These are phyloP conservation scores for Helminthosporium solani DNA, from an alignment of 2,329 filamentous ascomycete species.

Conservation along the genomic window DNA sequence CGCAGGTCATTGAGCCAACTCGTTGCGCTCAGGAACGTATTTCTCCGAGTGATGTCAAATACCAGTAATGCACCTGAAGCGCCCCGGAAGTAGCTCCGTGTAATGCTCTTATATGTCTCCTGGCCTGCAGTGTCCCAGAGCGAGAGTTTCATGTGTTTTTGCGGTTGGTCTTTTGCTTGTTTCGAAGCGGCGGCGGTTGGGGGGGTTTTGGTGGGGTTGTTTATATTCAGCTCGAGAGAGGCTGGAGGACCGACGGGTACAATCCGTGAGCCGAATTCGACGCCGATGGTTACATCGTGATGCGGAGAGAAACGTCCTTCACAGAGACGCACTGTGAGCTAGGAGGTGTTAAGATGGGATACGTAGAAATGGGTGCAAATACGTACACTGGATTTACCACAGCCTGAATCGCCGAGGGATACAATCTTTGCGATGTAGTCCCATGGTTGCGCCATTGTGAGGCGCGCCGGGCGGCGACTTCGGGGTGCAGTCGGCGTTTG, in stretches of 20 bases:
- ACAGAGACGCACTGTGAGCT: constrained; percentile 91
- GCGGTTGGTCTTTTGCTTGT: constrained; percentile 40
- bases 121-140: constrained; percentile 97
- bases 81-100: constrained; percentile 88
- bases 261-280: constrained; percentile 92
- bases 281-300: constrained; percentile 96
- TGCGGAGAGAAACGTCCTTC: constrained; percentile 92
- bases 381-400: constrained; percentile 78
- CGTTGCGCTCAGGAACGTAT: constrained; percentile 84
- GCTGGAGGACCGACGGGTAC: constrained; percentile 86
- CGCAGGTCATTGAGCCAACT: constrained; percentile 93
- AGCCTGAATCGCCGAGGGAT: constrained; percentile 94
- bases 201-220: constrained; percentile 46
- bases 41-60: constrained; percentile 85
- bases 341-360: constrained; percentile 15
- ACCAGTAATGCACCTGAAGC: constrained; percentile 78
- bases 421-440: constrained; percentile 99
- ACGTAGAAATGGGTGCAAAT: neutral
- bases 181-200: constrained; percentile 23
- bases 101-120: constrained; percentile 97
- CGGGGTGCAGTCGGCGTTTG: constrained; percentile 8
- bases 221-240: constrained; percentile 58
- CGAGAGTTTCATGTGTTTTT: constrained; percentile 87
- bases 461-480: constrained; percentile 10
- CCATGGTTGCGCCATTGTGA: constrained; percentile 67